Evolutionary conservation across 352 stramenopile species (phyloP), one percentile per base, ranked within the genome.

Genomic region (Pythium monospermum): DNA sequence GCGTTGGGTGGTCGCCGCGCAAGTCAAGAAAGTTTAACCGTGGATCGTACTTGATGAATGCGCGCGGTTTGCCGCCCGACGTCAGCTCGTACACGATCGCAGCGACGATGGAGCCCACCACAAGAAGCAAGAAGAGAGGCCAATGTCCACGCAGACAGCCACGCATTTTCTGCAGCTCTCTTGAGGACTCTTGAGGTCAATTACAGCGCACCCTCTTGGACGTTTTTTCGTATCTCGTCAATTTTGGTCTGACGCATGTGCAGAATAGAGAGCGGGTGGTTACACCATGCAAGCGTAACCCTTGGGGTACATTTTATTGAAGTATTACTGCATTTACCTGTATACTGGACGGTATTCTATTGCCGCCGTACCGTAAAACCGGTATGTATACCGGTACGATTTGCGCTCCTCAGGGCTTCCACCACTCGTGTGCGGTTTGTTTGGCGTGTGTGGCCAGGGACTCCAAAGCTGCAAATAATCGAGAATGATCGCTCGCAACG

Each of bases 71-170:
- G 27, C 73, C 71, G 23, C 73, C 78, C 23, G 61, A 57, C 10
- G 64, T 82, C 18, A 83, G 41, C 46, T 83, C 76, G 61, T 90
- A 90, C 25, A 85, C 57, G 30, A 86, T 66, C 6, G 64, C 53
- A 1, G 78, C 57, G 36, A 75, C 35, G 25, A 83, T 60, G 7
- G 73, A 82, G 11, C 48, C 45, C 15, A 69, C 32, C 41, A 66
- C 48, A 6, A 87, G 49, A 35, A 74, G 71, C 18, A 63, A 18
- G 15, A 61, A 40, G 26, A 87, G 66, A 63, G 60, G 49, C 38
- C 67, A 51, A 40, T 87, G 78, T 23, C 49, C 61, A 51, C 61
- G 63, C 59, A 50, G 18, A 26, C 48, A 59, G 19, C 40, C 26
- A 13, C 52, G 59, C 51, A 66, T 61, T 27, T 16, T 15, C n/a